Evolutionary conservation across 139 green algal species (phyloP), one percentile per base, ranked within the genome.

Genomic region (Chlorella vulgaris): DNA sequence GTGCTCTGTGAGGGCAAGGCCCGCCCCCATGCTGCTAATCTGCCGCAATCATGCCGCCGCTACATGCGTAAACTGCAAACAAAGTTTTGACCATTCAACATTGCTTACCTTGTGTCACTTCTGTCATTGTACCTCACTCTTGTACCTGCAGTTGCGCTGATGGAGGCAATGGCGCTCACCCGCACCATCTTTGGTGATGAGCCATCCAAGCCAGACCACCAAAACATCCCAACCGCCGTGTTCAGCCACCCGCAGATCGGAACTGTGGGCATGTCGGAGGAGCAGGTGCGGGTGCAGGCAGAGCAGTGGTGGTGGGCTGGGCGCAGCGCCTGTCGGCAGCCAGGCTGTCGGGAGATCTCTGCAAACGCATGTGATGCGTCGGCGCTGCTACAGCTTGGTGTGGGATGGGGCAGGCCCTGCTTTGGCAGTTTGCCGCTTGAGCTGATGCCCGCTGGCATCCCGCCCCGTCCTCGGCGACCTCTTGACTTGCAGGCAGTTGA

Each of bases 121-220:
- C 18, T n/a, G 22, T n/a, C 55, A 28, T n/a, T 29, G 18, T 21
- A 28, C 15, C 15, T 26, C 26, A 2, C 42, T 10, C 43, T 22
- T 26, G 7, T 6, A 33, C 42, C 28, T 50, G 65, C 89, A 42
- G 87, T 91, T 31, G 96, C 96, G 13, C 90, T 98, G 38, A 98
- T 98, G 96, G 94, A 98, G 88, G 96, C 94, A 80, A 98, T 97
- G 94, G 92, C 93, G 0, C 85, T 99, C 29, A 93, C 93, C 68
- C 92, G 90, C 69, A 96, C 95, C 8, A 78, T 96, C 15, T 96
- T 97, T 81, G 89, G 92, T 50, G 88, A 78, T 31, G 81, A 90
- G 70, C 86, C 89, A 28, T 96, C 89, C 47, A 91, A 93, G 86
- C 93, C 94, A 35, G 92, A 98, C 84, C 94, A 98, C 89, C 47